These are phyloP conservation scores for Aspergillus hiratsukae DNA, from an alignment of 2,329 filamentous ascomycete species.

Conservation along the genomic window DNA sequence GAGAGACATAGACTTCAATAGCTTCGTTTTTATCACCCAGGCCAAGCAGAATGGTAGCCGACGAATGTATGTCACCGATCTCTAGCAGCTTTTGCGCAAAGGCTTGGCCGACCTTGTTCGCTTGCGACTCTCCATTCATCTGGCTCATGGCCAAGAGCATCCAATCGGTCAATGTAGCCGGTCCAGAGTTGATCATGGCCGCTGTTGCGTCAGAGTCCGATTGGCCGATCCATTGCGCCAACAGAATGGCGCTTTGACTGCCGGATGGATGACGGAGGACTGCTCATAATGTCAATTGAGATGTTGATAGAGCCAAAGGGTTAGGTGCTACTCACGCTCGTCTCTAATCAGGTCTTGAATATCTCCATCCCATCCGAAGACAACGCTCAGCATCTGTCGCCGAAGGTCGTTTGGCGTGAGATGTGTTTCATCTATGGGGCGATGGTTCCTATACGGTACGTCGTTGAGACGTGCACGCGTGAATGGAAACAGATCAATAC, in stretches of 20 bases:
- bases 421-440: conserved; percentile 52
- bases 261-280: conserved; percentile 67
- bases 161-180: conserved; percentile 94
- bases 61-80: conserved; percentile 84
- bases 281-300: conserved; percentile 22
- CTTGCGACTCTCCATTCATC: conserved; percentile 71
- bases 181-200: conserved; percentile 67
- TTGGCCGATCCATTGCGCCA: conserved; percentile 90
- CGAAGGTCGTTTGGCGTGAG: conserved; percentile 74
- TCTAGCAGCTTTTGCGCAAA: conserved; percentile 89
- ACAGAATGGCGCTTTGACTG: conserved; percentile 72
- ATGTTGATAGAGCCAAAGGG: not conserved
- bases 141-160: conserved; percentile 90
- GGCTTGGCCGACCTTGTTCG: conserved; percentile 84
- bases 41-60: conserved; percentile 86
- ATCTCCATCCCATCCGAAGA: conserved; percentile 92
- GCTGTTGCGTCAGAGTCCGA: conserved; percentile 76
- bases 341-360: conserved; percentile 76
- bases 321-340: conserved; percentile 53
- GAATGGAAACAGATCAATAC: conserved; percentile 79
- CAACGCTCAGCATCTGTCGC: conserved; percentile 83
- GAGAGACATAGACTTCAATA: conserved; percentile 92
- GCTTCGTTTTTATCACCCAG: conserved; percentile 91
- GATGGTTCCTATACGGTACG: conserved; percentile 71
- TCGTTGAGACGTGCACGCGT: conserved; percentile 76